These are phyloP conservation scores for Raffaelea ambrosiae DNA, from an alignment of 2,329 filamentous ascomycete species.

Conservation along the genomic window DNA sequence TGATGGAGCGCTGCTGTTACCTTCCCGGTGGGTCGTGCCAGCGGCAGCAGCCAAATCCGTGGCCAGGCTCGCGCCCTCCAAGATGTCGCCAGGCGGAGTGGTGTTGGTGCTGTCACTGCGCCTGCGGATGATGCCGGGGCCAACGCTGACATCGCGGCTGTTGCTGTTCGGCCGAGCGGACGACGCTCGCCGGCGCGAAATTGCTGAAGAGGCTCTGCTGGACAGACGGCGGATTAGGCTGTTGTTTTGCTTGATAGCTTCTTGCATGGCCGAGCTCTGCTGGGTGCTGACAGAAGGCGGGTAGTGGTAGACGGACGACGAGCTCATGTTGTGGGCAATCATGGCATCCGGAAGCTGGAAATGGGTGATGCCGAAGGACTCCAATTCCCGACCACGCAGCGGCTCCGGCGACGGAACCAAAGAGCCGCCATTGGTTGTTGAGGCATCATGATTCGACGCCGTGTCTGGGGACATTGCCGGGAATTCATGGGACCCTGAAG, in stretches of 20 bases:
- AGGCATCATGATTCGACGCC: conserved; percentile 16
- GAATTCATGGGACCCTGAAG: conserved; percentile 48
- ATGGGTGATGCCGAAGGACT: conserved; percentile 39
- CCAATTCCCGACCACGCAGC: conserved; percentile 44
- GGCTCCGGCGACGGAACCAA: conserved; percentile 60
- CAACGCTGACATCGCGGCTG: conserved; percentile 79
- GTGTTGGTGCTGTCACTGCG: conserved; percentile 85
- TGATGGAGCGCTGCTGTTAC: conserved; percentile 17
- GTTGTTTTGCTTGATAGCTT: conserved; percentile 34
- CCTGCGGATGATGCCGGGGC: conserved; percentile 73
- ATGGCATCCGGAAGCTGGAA: conserved; percentile 70
- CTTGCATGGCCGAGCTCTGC: conserved; percentile 32
- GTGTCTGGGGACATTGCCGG: conserved; percentile 47
- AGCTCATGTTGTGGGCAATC: conserved; percentile 49
- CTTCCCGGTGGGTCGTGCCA: conserved; percentile 35
- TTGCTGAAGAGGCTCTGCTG: conserved; percentile 64
- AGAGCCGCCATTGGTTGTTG: conserved; percentile 51
- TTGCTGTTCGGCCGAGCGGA: conserved; percentile 66
- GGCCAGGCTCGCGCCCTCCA: conserved; percentile 21
- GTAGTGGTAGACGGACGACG: conserved; percentile 53
- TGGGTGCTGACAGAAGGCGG: conserved; percentile 1
- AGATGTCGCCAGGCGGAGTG: conserved; percentile 30
- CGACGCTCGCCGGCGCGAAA: conserved; percentile 63
- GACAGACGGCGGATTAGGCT: conserved; percentile 76
- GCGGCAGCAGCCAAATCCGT: conserved; percentile 53